Percentiles rank a stretch among this genome's conserved stretches.
Evolutionary conservation across 495 filamentous ascomycete genomes (phyloP).

Genomic region (Lasiosphaeris hirsuta): DNA sequence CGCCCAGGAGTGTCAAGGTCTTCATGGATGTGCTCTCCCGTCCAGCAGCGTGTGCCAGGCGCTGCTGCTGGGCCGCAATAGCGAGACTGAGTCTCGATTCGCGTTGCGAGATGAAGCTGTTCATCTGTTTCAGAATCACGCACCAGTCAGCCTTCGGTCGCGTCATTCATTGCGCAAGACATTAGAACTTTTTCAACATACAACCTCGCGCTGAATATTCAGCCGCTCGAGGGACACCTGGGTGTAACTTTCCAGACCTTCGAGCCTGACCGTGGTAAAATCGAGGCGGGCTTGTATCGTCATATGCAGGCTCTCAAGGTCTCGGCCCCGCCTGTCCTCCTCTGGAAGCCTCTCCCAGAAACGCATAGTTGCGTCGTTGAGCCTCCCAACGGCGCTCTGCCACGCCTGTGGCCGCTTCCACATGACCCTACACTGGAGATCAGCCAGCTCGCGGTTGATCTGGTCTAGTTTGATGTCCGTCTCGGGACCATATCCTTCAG

Average conservation of each 20-base stretch:
- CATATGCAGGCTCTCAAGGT: too few species aligned
- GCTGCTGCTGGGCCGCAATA: constrained; percentile 36
- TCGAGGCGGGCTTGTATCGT: constrained; percentile 28
- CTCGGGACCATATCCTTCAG: constrained; percentile 23
- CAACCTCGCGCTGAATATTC: constrained; percentile 34
- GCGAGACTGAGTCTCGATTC: constrained; percentile 35
- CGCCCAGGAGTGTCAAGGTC: too few species aligned
- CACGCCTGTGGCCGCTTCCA: constrained; percentile 38
- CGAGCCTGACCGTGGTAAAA: constrained; percentile 31
- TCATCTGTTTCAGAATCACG: constrained; percentile 17
- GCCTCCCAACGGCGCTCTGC: constrained; percentile 21
- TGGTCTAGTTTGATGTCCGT: constrained; percentile 30
- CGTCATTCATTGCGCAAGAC: too few species aligned
- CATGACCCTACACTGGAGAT: constrained; percentile 31
- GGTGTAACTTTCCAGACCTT: constrained; percentile 35
- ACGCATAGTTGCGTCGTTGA: constrained; percentile 17
- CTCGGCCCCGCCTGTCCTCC: too few species aligned
- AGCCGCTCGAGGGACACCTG: constrained; percentile 33
- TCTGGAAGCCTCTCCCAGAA: constrained; percentile 19
- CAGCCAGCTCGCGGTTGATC: constrained; percentile 32
- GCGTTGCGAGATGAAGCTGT: constrained; percentile 35
- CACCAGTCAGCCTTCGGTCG: neutral
- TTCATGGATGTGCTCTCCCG: too few species aligned
- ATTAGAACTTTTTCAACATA: constrained; percentile 18
- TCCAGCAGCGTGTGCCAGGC: constrained; percentile 29